phyloP scores from a whole-genome alignment of 2,329 filamentous ascomycete species.

The Fusarium setosum region DNA sequence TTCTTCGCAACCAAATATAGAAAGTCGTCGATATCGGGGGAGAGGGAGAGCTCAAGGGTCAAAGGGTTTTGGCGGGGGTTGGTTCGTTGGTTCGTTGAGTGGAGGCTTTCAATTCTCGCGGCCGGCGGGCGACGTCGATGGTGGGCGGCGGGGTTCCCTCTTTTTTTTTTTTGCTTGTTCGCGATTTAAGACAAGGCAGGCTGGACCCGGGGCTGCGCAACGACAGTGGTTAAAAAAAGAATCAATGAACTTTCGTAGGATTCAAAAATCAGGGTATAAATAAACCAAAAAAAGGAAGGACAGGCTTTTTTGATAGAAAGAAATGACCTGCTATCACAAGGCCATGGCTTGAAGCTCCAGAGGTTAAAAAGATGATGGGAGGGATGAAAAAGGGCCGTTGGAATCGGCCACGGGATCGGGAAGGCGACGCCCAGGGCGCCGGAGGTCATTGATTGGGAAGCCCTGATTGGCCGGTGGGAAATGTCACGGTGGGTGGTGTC shows the following conservation, averaged over 20 bases:
- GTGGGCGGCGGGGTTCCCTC: slow-evolving; percentile 23
- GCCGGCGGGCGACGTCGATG: background rate
- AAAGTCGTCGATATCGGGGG: background rate
- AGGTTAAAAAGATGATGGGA: slow-evolving; percentile 7
- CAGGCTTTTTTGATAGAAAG: background rate
- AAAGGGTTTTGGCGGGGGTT: slow-evolving; percentile 32
- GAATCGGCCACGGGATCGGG: slow-evolving; percentile 26
- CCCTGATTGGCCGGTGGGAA: slow-evolving; percentile 33
- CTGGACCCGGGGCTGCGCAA: too few species aligned
- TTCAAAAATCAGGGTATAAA: background rate
- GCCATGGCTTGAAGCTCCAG: slow-evolving; percentile 6
- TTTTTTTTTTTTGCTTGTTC: background rate
- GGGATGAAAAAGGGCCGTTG: slow-evolving; percentile 13
- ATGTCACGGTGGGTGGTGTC: slow-evolving; percentile 29
- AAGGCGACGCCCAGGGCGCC: slow-evolving; percentile 22
- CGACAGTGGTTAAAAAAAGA: background rate
- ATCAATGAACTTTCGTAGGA: background rate
- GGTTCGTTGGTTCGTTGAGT: slow-evolving; percentile 16
- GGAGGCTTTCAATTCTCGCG: slow-evolving; percentile 8
- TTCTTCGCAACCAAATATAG: background rate
- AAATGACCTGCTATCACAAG: slow-evolving; percentile 12
- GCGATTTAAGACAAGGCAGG: too few species aligned
- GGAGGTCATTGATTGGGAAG: slow-evolving; percentile 26
- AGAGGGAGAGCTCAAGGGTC: background rate
- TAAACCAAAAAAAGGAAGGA: background rate